Percentiles rank a stretch among this genome's conserved stretches.
These are phyloP conservation scores for Staphylotrichum longicolle DNA, from an alignment of 495 filamentous ascomycete genomes.

Conservation along the genomic window DNA sequence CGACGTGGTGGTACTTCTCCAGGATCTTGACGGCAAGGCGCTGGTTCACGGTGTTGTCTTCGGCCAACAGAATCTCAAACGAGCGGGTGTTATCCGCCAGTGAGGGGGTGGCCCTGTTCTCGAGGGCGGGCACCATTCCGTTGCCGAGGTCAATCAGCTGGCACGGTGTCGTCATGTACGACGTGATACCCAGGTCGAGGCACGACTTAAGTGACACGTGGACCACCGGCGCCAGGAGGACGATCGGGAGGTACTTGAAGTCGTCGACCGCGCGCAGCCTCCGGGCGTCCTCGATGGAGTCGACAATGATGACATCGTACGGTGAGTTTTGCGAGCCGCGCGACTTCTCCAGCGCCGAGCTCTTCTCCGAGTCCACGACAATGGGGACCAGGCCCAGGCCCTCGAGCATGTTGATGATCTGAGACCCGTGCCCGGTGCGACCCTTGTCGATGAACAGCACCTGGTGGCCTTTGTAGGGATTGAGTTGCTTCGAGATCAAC, in stretches of 20 bases:
- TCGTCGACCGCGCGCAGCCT: conserved; percentile 82
- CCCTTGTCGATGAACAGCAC: conserved; percentile 97
- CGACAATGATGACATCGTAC: conserved; percentile 97
- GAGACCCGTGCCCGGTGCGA: conserved; percentile 69
- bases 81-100: conserved; percentile 92
- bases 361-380: conserved; percentile 70
- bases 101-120: conserved; percentile 88
- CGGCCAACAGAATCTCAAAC: conserved; percentile 92
- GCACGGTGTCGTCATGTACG: conserved; percentile 98
- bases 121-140: conserved; percentile 95
- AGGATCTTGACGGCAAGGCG: conserved; percentile 94
- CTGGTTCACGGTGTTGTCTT: conserved; percentile 98
- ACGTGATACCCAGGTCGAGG: conserved; percentile 92
- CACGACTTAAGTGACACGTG: conserved; percentile 93
- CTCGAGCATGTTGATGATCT: conserved; percentile 77
- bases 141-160: conserved; percentile 94
- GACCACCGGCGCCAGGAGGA: conserved; percentile 86
- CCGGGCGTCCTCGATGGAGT: conserved; percentile 86
- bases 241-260: conserved; percentile 97
- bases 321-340: conserved; percentile 58
- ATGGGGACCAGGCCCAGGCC: conserved; percentile 77
- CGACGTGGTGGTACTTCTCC: conserved; percentile 95
- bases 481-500: conserved; percentile 77
- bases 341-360: conserved; percentile 36
- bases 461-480: conserved; percentile 86